Evolutionary conservation across 805 yeast species (phyloP).

Genomic region (Hanseniaspora nectarophila): DNA sequence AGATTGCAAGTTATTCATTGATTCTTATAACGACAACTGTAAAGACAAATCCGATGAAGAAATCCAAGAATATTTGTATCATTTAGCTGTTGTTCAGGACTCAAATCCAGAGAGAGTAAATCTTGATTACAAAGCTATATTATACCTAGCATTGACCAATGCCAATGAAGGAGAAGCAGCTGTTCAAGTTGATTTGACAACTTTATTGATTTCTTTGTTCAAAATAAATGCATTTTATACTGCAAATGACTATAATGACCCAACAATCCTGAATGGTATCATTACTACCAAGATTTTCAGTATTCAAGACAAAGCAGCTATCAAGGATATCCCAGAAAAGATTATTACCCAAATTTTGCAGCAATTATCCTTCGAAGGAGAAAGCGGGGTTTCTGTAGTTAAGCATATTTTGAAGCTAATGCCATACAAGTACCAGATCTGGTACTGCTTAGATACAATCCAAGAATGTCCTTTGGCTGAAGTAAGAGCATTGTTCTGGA

Average conservation of each 20-base stretch:
- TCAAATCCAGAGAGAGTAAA: constrained; percentile 25
- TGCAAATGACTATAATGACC: constrained; percentile 12
- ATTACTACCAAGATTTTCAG: background rate
- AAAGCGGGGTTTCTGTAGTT: background rate
- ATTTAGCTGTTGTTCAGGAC: constrained; percentile 30
- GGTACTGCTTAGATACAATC: constrained; percentile 40
- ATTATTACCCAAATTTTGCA: constrained; percentile 10
- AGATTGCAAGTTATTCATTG: constrained; percentile 34
- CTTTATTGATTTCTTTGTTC: background rate
- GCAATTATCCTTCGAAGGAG: constrained; percentile 1
- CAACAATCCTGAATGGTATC: constrained; percentile 6
- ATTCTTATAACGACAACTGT: constrained; percentile 25
- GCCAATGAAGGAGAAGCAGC: background rate
- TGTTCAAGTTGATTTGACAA: background rate
- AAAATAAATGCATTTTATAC: constrained; percentile 11
- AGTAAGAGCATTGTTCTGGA: constrained; percentile 48
- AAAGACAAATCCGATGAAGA: constrained; percentile 26
- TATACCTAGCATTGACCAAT: constrained; percentile 22
- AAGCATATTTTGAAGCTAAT: constrained; percentile 9
- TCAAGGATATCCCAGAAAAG: background rate
- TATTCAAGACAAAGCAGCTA: background rate
- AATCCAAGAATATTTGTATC: constrained; percentile 29
- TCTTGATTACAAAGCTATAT: constrained; percentile 27
- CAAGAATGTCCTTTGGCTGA: constrained; percentile 53
- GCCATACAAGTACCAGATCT: constrained; percentile 22